Evolutionary conservation across 1,284 basidiomycete species (phyloP).

Genomic region (Lignosus rhinocerotis): DNA sequence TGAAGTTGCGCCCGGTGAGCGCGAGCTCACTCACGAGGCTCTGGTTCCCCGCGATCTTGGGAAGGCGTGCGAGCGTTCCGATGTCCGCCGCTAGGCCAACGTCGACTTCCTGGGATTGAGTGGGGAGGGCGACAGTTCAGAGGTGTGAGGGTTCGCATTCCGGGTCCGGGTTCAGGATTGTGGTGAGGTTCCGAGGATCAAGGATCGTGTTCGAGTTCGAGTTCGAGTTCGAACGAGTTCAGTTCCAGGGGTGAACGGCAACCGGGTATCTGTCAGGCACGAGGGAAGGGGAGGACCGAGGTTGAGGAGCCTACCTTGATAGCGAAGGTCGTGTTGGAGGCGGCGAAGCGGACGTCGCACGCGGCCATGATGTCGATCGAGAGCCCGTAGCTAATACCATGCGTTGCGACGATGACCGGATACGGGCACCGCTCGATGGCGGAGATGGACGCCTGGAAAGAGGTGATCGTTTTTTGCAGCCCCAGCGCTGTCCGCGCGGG

Average conservation of each 20-base stretch:
- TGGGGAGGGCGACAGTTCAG: not conserved
- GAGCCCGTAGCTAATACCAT: constrained; percentile 78
- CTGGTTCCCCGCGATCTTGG: constrained; percentile 80
- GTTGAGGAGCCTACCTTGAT: constrained; percentile 61
- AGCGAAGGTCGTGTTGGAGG: constrained; percentile 63
- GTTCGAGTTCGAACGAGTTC: too few relatives aligned
- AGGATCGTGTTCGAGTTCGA: too few relatives aligned
- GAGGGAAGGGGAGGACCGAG: not conserved
- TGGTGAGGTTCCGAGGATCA: too few relatives aligned
- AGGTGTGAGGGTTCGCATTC: too few relatives aligned
- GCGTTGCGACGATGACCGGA: constrained; percentile 85
- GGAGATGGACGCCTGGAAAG: constrained; percentile 76
- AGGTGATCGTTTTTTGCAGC: constrained; percentile 51
- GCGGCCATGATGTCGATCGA: constrained; percentile 77
- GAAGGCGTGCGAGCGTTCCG: constrained; percentile 84
- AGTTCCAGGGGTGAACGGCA: too few relatives aligned
- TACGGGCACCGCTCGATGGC: constrained; percentile 72
- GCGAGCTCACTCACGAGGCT: constrained; percentile 82
- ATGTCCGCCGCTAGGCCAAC: constrained; percentile 90
- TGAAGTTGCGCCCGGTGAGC: constrained; percentile 76
- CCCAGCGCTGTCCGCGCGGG: constrained; percentile 55
- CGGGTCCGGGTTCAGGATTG: too few relatives aligned
- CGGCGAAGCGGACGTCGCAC: constrained; percentile 82
- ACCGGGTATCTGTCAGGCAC: not conserved
- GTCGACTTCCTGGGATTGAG: constrained; percentile 76